Percentiles rank a stretch among this genome's conserved stretches.
Conservation (phyloP, 306 rosid genomes). For the Senna tora region DNA sequence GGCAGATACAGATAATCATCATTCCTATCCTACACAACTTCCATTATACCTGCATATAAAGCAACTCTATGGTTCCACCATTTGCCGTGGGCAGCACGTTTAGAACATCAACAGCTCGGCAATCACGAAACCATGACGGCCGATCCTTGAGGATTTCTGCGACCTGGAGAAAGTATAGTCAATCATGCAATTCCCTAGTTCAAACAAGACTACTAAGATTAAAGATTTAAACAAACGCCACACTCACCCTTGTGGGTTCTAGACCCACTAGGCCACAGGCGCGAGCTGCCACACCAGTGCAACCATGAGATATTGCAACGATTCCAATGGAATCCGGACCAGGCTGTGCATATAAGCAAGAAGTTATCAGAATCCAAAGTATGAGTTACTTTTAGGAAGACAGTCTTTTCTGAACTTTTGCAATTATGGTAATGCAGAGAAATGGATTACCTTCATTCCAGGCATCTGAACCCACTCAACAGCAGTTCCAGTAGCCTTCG, state of each 20-base stretch:
- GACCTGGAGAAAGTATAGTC: slow-evolving; percentile 48
- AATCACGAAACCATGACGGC: slow-evolving; percentile 84
- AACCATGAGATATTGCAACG: slow-evolving; percentile 99
- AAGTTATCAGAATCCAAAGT: background rate
- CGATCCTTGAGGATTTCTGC: slow-evolving; percentile 89
- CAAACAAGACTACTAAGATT: background rate
- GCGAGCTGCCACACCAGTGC: slow-evolving; percentile 99
- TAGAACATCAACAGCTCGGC: slow-evolving; percentile 74
- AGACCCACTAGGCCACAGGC: slow-evolving; percentile 99
- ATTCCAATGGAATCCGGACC: slow-evolving; percentile 99
- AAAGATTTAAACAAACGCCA: background rate
- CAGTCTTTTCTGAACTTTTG: background rate
- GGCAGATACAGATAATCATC: background rate
- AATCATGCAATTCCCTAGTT: background rate
- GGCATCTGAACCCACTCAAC: slow-evolving; percentile 97
- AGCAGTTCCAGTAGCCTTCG: slow-evolving; percentile 98
- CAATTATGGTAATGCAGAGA: background rate
- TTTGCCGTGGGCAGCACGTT: slow-evolving; percentile 73
- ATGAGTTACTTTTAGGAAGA: background rate
- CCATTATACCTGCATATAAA: slow-evolving; percentile 75
- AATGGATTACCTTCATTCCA: slow-evolving; percentile 85
- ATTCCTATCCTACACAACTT: background rate
- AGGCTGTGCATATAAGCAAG: slow-evolving; percentile 58
- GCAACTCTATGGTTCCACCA: slow-evolving; percentile 86
- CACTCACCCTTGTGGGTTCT: slow-evolving; percentile 96